Conservation (phyloP, 2,329 filamentous ascomycete genomes). For the Talaromyces funiculosus region DNA sequence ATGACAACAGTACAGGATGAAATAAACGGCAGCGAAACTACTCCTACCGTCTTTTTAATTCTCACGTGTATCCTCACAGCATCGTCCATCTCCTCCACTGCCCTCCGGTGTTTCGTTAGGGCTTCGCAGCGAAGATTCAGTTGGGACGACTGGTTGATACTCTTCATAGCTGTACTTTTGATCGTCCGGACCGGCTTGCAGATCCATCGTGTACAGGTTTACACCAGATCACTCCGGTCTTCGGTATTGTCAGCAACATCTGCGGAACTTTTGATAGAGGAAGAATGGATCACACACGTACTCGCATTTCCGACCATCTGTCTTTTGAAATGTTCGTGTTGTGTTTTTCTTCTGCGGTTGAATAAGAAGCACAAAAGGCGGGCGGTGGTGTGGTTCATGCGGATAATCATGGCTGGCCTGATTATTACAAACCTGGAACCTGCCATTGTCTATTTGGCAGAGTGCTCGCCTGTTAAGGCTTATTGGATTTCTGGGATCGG, state of each 20-base stretch:
- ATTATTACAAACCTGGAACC: conserved; percentile 4
- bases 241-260: not conserved
- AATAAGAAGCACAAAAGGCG: not conserved
- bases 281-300: not conserved
- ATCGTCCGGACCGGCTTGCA: not conserved
- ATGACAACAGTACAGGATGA: not conserved
- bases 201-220: not conserved
- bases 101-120: not conserved
- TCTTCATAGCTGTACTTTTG: not conserved
- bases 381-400: not conserved
- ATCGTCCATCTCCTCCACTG: not conserved
- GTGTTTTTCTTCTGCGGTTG: not conserved
- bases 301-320: not conserved
- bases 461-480: not conserved
- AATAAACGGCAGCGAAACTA: not conserved
- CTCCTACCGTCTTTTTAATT: not conserved
- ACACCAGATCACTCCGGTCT: not conserved
- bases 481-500: not conserved
- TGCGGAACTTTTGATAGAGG: not conserved
- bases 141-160: not conserved
- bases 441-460: not conserved
- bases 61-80: conserved; percentile 2
- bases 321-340: not conserved
- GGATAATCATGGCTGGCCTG: not conserved
- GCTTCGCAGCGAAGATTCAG: not conserved